A percentile compares a stretch with the other conserved stretches of the same genome.
Conservation (phyloP, 2,329 filamentous ascomycete species). For the Meredithiella fracta region DNA sequence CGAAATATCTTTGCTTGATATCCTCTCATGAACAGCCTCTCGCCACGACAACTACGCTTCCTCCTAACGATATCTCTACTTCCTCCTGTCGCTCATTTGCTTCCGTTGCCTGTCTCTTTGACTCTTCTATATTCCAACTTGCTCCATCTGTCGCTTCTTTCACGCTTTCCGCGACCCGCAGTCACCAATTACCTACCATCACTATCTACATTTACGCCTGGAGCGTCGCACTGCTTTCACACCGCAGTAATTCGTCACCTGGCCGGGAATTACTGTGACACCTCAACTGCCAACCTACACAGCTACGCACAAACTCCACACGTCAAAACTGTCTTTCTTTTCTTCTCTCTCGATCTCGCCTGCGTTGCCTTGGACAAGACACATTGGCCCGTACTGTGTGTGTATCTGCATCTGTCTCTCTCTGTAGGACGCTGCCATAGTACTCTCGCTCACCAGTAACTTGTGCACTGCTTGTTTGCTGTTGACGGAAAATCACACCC, state of each 20-base stretch:
- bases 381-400: background rate
- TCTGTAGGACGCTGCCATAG: too few relatives aligned
- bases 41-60: too few relatives aligned
- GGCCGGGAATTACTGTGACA: background rate
- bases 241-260: background rate
- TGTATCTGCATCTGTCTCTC: background rate
- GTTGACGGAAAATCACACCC: background rate
- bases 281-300: background rate
- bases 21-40: too few relatives aligned
- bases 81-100: too few relatives aligned
- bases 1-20: too few relatives aligned
- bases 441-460: too few relatives aligned
- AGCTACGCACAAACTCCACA: too few relatives aligned
- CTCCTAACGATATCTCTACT: too few relatives aligned
- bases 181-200: background rate
- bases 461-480: too few relatives aligned
- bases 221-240: conserved; percentile 1
- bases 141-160: background rate
- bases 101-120: too few relatives aligned
- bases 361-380: background rate
- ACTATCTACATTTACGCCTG: background rate
- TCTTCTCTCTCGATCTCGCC: background rate
- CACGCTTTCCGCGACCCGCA: background rate
- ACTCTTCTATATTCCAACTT: too few relatives aligned
- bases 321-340: background rate